phyloP scores from a whole-genome alignment of 2,329 filamentous ascomycete species.

The Graphilbum fragrans region DNA sequence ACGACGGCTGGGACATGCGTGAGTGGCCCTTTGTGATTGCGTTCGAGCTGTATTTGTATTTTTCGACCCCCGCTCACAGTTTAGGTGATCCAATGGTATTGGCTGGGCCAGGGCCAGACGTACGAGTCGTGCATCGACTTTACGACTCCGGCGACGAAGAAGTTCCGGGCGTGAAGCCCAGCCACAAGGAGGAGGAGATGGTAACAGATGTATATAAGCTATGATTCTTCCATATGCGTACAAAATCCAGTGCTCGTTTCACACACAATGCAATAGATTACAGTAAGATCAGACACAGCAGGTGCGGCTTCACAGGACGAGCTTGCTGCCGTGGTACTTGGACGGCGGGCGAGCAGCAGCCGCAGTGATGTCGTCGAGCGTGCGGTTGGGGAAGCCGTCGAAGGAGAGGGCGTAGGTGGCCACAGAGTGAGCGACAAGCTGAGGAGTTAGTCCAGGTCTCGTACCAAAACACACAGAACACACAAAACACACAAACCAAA shows the following conservation, averaged over 20 bases:
- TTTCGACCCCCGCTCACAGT: not conserved
- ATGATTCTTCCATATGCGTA: no score
- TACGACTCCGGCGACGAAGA: conserved; percentile 5
- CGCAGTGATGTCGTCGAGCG: conserved; percentile 13
- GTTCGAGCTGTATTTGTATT: not conserved
- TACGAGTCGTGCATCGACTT: conserved; percentile 55
- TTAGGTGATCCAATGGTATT: conserved; percentile 49
- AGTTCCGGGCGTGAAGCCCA: conserved; percentile 2
- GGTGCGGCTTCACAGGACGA: conserved; percentile 25
- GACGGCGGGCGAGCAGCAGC: conserved; percentile 19
- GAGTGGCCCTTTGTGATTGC: conserved; percentile 5
- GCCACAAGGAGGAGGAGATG: not conserved
- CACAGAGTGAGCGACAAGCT: conserved; percentile 61
- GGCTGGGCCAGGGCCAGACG: conserved; percentile 46
- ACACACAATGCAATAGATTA: not conserved
- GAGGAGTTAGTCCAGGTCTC: not conserved
- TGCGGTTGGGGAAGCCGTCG: conserved; percentile 49
- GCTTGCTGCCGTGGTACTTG: conserved; percentile 38
- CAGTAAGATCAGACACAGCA: not conserved
- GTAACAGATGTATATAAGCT: no score
- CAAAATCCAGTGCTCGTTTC: no score
- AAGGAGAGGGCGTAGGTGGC: conserved; percentile 57
- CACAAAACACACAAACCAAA: not conserved
- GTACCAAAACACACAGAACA: not conserved
- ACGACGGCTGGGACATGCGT: conserved; percentile 16